Evolutionary conservation across 495 filamentous ascomycete species (phyloP).

Genomic region (Aspergillus wentii): DNA sequence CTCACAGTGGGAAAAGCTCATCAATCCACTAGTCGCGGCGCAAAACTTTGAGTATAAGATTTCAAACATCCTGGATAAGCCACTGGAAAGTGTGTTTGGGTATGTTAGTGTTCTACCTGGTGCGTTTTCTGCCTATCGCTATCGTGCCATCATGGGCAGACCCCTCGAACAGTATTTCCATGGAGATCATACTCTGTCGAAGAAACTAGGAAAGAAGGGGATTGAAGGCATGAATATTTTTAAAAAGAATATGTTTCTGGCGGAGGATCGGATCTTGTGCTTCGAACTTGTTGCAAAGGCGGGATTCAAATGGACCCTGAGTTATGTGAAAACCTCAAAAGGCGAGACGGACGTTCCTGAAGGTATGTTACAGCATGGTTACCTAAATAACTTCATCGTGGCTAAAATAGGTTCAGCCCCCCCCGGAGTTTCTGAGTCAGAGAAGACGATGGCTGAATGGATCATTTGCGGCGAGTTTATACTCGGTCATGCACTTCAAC

Average conservation of each 20-base stretch:
- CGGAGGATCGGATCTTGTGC: slow-evolving; percentile 98
- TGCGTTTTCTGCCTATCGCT: slow-evolving; percentile 97
- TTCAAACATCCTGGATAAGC: slow-evolving; percentile 96
- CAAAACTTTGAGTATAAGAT: slow-evolving; percentile 99
- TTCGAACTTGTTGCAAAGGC: slow-evolving; percentile 98
- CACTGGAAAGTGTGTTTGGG: slow-evolving; percentile 89
- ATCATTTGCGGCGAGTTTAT: slow-evolving; percentile 93
- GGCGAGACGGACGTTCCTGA: slow-evolving; percentile 98
- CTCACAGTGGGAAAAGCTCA: slow-evolving; percentile 77
- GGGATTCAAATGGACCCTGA: slow-evolving; percentile 97
- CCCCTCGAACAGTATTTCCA: slow-evolving; percentile 98
- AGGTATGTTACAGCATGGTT: slow-evolving; percentile 53
- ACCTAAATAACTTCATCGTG: too few species aligned
- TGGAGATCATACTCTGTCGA: slow-evolving; percentile 94
- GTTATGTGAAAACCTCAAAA: slow-evolving; percentile 96
- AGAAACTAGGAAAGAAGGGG: slow-evolving; percentile 91
- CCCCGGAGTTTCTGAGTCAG: slow-evolving; percentile 93
- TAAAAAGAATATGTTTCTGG: slow-evolving; percentile 99
- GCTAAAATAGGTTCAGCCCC: too few species aligned
- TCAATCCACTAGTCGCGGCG: slow-evolving; percentile 90
- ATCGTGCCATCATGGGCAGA: slow-evolving; percentile 94
- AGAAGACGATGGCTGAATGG: slow-evolving; percentile 97
- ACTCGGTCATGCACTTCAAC: slow-evolving; percentile 96
- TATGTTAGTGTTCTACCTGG: slow-evolving; percentile 96
- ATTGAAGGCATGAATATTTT: slow-evolving; percentile 99